These are phyloP conservation scores for Aspergillus homomorphus DNA, from an alignment of 495 filamentous ascomycete genomes.

Conservation along the genomic window DNA sequence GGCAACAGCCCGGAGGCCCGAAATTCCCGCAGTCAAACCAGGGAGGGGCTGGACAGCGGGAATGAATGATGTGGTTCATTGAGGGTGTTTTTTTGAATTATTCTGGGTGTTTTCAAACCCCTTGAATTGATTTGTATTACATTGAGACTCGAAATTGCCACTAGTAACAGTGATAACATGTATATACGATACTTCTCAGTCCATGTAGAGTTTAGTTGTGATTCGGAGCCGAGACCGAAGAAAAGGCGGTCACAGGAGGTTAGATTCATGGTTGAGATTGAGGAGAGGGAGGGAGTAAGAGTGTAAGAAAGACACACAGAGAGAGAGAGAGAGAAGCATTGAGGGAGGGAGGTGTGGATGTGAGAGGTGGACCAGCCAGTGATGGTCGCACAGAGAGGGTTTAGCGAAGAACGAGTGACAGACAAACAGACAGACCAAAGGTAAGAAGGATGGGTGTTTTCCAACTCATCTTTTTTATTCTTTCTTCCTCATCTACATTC, in stretches of 20 bases:
- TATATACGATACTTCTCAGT: neutral
- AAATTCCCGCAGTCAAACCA: conserved; percentile 2
- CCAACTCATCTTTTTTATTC: conserved; percentile 7
- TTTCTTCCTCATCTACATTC: neutral
- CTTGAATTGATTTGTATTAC: neutral
- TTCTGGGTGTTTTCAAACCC: neutral
- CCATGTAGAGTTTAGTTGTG: neutral
- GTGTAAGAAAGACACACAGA: too few species aligned
- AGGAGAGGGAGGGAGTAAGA: neutral
- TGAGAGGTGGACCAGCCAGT: neutral
- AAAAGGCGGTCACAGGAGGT: conserved; percentile 3
- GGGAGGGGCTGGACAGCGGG: neutral
- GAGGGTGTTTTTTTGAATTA: too few species aligned
- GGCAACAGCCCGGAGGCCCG: conserved; percentile 1
- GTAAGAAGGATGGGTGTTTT: neutral
- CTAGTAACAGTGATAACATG: neutral
- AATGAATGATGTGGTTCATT: too few species aligned
- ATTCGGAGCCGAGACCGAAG: neutral
- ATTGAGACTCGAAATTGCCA: neutral
- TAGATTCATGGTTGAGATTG: neutral
- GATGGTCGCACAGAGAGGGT: conserved; percentile 2
- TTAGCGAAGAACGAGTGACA: neutral
- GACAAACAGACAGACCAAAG: too few species aligned
- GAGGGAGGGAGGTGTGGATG: neutral
- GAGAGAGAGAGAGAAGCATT: neutral